Base-by-base conservation (phyloP, 768 basidiomycete species). In the Dacryopinax spathularia region DNA sequence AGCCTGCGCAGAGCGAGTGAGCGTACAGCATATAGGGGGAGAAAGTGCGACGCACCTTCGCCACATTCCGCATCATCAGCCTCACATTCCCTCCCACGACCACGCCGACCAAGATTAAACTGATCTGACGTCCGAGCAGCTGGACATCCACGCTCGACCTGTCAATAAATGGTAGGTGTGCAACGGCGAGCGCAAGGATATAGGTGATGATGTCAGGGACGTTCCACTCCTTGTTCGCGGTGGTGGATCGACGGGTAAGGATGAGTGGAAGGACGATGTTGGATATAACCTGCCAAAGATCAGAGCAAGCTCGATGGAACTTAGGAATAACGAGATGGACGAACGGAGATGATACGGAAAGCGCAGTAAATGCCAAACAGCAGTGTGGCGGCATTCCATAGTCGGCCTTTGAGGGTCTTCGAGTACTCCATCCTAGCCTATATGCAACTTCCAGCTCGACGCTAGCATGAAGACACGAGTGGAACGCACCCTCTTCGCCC, bases 51-150 rank as follows among this genome's bases (percentile, higher is more conserved):
- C 77, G 65, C 63, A 81, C 86, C 68, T 83, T 75, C 0, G 85
- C 83, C 25, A 85, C 88, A 13, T 85, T 85, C 18, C 78, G 76
- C 67, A 92, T 73, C 3, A 91, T 87, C 2, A 82, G 76, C 33
- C 88, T 77, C 34, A 92, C 80, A 64, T 85, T 88, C 56, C 80
- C 84, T 18, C 88, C 68, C 64, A 92, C 87, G 70, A 92, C 88
- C 56, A 82, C 74, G 15, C 90, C 90, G 31, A 91, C 86, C 15
- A 92, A 78, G 1, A 77, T 75, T 7, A 91, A 77, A 69, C 88
- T 88, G 29, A 81, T 76, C 66, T 83, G 82, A 22, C 80, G 76
- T 16, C 80, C 79, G 60, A 81, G 65, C n/a, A 76, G 74, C 10
- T 75, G 74, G 1, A 79, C 68, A 20, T 75, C 73, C 34, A 77